Conservation (phyloP, 73 alveolate species). For the Durusdinium trenchii region DNA sequence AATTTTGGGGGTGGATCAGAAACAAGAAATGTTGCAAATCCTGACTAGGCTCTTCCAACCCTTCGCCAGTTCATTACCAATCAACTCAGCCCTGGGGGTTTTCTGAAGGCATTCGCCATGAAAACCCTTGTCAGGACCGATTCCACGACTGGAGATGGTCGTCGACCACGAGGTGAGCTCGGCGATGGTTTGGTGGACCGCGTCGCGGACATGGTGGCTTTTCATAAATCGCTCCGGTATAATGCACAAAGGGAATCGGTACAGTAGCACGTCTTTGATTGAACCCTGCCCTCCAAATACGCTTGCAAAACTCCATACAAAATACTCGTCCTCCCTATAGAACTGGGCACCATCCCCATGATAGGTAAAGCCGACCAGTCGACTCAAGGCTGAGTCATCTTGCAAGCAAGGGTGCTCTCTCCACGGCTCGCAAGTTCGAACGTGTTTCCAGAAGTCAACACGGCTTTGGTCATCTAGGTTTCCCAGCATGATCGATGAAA, state of each 20-base stretch:
- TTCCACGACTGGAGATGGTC: neutral
- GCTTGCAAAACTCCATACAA: neutral
- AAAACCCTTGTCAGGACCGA: neutral
- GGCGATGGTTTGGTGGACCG: neutral
- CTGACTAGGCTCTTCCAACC: neutral
- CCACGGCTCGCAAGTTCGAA: neutral
- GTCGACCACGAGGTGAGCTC: neutral
- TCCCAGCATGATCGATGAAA: neutral
- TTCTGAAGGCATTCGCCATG: neutral
- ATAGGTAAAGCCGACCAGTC: neutral
- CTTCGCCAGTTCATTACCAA: neutral
- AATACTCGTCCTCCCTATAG: slow-evolving; percentile 40
- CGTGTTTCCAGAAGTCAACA: neutral
- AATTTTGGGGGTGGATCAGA: neutral
- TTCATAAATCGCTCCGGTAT: neutral
- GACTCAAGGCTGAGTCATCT: neutral
- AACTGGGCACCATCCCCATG: slow-evolving; percentile 43
- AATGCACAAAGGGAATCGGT: neutral
- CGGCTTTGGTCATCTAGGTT: neutral
- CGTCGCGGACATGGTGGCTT: neutral
- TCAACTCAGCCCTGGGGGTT: neutral
- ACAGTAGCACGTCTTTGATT: slow-evolving; percentile 1
- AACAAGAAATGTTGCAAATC: neutral
- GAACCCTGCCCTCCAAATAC: neutral
- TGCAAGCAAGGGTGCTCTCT: neutral